Evolutionary conservation across 371 early-diverging fungal species (phyloP).

Genomic region (Mortierella sp.): DNA sequence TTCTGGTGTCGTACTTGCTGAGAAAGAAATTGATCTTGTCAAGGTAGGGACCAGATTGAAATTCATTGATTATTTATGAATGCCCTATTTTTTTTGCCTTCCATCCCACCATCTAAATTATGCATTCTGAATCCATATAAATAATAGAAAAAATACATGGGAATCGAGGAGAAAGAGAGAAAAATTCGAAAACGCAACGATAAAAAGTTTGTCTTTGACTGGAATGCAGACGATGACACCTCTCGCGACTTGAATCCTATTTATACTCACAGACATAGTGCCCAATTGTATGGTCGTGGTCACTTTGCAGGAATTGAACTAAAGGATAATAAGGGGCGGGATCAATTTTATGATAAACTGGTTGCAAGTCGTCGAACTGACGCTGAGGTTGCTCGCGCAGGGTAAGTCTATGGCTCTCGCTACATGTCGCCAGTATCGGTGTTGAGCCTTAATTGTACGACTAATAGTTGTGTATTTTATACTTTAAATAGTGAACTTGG

Average conservation of each 20-base stretch:
- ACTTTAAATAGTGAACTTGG: constrained; percentile 65
- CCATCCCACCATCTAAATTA: neutral
- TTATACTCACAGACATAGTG: constrained; percentile 84
- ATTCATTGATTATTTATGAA: neutral
- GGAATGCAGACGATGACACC: constrained; percentile 96
- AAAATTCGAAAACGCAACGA: constrained; percentile 88
- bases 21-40: constrained; percentile 60
- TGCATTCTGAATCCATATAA: constrained; percentile 24
- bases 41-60: constrained; percentile 45
- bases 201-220: constrained; percentile 96
- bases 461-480: neutral
- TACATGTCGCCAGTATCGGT: no score
- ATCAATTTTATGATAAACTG: constrained; percentile 78
- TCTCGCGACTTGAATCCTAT: constrained; percentile 92
- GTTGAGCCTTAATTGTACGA: no score
- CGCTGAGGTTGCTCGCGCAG: constrained; percentile 76
- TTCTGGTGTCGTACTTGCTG: constrained; percentile 46
- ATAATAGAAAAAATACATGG: constrained; percentile 88
- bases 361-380: constrained; percentile 76
- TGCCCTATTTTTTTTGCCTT: neutral
- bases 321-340: constrained; percentile 79
- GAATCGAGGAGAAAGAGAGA: constrained; percentile 81
- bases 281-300: constrained; percentile 93
- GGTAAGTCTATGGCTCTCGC: constrained; percentile 41
- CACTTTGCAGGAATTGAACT: constrained; percentile 91